These are phyloP conservation scores for Alloteropsis angusta DNA, from an alignment of 202 grass and related monocot genomes.

Conservation along the genomic window DNA sequence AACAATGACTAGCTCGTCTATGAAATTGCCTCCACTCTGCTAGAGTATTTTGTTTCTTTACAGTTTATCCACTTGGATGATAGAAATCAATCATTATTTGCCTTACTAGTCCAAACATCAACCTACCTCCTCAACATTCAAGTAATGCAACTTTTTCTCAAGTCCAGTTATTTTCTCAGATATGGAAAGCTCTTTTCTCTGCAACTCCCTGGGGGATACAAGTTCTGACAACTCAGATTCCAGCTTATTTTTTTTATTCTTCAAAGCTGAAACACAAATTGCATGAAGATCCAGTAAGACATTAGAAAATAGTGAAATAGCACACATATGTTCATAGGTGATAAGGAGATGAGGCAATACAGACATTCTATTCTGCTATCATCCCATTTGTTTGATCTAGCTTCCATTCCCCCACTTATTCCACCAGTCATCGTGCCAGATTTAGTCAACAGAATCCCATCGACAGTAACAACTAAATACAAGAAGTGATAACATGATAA, in stretches of 20 bases:
- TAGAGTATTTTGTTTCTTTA: not conserved
- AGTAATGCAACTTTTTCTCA: slow-evolving; percentile 88
- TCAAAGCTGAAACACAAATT: slow-evolving; percentile 62
- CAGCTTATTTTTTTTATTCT: slow-evolving; percentile 62
- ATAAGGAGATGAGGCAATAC: slow-evolving; percentile 6
- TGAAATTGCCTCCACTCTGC: not conserved
- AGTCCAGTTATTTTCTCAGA: slow-evolving; percentile 93
- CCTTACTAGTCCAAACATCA: slow-evolving; percentile 6
- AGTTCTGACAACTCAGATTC: slow-evolving; percentile 82
- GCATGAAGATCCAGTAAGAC: slow-evolving; percentile 22
- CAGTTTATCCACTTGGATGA: not conserved
- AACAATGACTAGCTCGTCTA: not conserved
- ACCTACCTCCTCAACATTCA: slow-evolving; percentile 73
- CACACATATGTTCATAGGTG: slow-evolving; percentile 8
- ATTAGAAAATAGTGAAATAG: slow-evolving; percentile 6
- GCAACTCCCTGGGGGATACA: slow-evolving; percentile 75
- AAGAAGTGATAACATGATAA: slow-evolving; percentile 24
- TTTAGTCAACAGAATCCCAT: slow-evolving; percentile 97
- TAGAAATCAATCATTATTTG: not conserved
- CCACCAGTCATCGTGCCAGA: slow-evolving; percentile 98
- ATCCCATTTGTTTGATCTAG: slow-evolving; percentile 99
- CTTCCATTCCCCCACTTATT: slow-evolving; percentile 98
- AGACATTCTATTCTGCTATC: slow-evolving; percentile 74
- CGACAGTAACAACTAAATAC: slow-evolving; percentile 76
- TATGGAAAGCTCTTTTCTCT: slow-evolving; percentile 75